Conservation (phyloP, 768 basidiomycete genomes). For the Tylopilus felleus region DNA sequence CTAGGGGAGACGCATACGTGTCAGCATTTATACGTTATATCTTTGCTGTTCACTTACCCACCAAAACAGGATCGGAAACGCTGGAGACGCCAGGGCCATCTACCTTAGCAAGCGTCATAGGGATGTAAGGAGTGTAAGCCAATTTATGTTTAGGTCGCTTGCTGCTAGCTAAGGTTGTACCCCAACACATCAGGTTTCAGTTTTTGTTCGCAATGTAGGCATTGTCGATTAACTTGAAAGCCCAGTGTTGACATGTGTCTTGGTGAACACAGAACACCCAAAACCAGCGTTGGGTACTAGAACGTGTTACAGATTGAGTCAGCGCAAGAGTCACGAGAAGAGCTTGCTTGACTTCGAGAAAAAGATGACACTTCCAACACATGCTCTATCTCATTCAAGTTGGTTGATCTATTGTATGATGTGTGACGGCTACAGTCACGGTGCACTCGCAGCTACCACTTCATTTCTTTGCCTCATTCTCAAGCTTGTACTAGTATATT, state of each 20-base stretch:
- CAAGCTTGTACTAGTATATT: too few species aligned
- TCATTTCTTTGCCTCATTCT: too few species aligned
- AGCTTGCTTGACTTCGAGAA: too few species aligned
- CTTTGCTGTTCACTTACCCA: neutral
- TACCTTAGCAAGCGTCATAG: neutral
- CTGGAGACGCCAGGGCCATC: conserved; percentile 2
- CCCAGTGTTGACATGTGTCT: neutral
- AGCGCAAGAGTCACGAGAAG: too few species aligned
- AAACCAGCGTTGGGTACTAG: conserved; percentile 9
- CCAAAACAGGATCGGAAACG: conserved; percentile 4
- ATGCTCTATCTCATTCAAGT: too few species aligned
- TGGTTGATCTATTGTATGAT: too few species aligned
- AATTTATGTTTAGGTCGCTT: neutral
- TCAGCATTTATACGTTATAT: neutral
- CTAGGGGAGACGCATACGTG: conserved; percentile 2
- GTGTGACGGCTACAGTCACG: too few species aligned
- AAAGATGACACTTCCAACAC: too few species aligned
- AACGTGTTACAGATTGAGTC: neutral
- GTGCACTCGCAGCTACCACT: too few species aligned
- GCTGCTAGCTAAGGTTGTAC: neutral
- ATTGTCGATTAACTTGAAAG: neutral
- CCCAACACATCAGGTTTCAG: neutral
- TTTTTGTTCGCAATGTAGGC: conserved; percentile 1
- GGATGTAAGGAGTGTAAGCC: neutral
- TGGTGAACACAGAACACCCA: neutral